Evolutionary conservation across 306 rosid genomes (phyloP).

Genomic region (Neltuma alba): DNA sequence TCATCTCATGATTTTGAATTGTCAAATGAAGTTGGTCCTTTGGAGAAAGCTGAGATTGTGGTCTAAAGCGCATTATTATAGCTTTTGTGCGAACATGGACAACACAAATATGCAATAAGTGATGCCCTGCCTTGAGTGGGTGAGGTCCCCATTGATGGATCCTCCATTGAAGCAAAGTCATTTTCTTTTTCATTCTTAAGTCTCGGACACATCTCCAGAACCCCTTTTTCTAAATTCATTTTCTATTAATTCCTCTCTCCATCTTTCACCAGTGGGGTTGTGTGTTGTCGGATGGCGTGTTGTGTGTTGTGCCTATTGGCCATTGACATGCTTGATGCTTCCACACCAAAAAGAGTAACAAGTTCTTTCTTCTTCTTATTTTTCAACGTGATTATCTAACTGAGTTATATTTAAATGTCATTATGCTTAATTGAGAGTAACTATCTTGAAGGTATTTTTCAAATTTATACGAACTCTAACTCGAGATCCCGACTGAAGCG

Average conservation of each 20-base stretch:
- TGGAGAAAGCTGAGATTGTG: conserved; percentile 39
- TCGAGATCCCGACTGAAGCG: no score
- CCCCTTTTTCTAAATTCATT: background rate
- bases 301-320: conserved; percentile 11
- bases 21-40: conserved; percentile 42
- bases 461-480: no score
- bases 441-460: no score
- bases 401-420: no score
- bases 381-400: no score
- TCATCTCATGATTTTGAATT: conserved; percentile 29
- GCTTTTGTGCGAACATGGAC: conserved; percentile 39
- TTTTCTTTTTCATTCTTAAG: conserved; percentile 40
- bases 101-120: conserved; percentile 32
- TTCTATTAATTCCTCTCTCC: conserved; percentile 10
- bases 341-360: background rate
- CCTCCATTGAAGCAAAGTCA: conserved; percentile 30
- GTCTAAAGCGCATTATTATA: conserved; percentile 47
- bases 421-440: background rate
- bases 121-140: conserved; percentile 13
- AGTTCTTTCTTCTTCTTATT: no score
- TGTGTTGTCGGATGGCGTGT: conserved; percentile 37
- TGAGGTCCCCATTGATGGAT: conserved; percentile 41
- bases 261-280: conserved; percentile 43
- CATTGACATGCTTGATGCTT: background rate
- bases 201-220: conserved; percentile 36